A percentile compares a stretch with the other conserved stretches of the same genome.
phyloP scores from a whole-genome alignment of 2,329 filamentous ascomycete species.

The Fusarium sp. region DNA sequence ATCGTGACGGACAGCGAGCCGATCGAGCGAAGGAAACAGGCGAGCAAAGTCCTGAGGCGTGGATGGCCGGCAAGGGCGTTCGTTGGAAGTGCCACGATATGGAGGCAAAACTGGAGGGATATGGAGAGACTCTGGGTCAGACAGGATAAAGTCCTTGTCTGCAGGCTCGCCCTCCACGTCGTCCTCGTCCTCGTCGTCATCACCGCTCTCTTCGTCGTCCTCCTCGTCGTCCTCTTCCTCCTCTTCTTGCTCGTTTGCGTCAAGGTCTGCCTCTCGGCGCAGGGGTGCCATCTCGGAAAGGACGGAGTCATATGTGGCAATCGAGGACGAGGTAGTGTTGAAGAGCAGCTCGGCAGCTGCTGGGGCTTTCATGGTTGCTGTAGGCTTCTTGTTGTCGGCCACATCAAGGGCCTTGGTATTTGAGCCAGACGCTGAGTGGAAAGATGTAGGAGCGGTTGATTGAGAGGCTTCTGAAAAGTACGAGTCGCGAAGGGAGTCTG shows the following conservation, averaged over 20 bases:
- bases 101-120: conserved; percentile 66
- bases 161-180: conserved; percentile 42
- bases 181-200: conserved; percentile 50
- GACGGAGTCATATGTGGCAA: conserved; percentile 85
- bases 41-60: conserved; percentile 85
- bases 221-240: conserved; percentile 35
- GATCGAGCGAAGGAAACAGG: conserved; percentile 87
- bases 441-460: conserved; percentile 47
- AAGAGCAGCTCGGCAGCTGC: conserved; percentile 32
- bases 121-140: conserved; percentile 45
- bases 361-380: conserved; percentile 17
- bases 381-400: conserved; percentile 25
- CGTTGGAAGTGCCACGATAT: conserved; percentile 69
- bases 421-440: conserved; percentile 42
- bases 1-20: conserved; percentile 88
- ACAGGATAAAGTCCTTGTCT: conserved; percentile 44
- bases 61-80: conserved; percentile 77
- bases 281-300: conserved; percentile 53
- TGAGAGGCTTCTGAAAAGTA: conserved; percentile 45
- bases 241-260: conserved; percentile 40
- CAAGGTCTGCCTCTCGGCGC: conserved; percentile 34
- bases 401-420: conserved; percentile 36
- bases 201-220: conserved; percentile 34
- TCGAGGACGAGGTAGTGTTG: conserved; percentile 61
- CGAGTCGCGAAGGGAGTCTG: conserved; percentile 44